These are phyloP conservation scores for Rhinocladiella similis DNA, from an alignment of 2,329 filamentous ascomycete species.

Conservation along the genomic window DNA sequence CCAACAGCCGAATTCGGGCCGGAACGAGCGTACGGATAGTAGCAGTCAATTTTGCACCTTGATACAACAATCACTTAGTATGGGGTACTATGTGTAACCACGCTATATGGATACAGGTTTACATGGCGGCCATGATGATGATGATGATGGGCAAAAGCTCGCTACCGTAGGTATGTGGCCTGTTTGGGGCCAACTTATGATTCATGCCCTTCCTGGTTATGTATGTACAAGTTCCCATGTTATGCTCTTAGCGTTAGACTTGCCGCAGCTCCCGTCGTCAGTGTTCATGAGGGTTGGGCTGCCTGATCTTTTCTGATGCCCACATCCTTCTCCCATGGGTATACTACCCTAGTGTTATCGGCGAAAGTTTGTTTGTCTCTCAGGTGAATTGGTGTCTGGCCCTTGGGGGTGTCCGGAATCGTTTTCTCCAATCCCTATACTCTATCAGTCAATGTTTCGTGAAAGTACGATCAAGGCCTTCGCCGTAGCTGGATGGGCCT, in stretches of 20 bases:
- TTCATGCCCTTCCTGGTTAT: too few species aligned
- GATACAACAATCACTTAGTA: too few species aligned
- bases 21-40: too few species aligned
- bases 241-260: not conserved
- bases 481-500: slow-evolving; percentile 34
- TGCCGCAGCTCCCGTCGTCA: not conserved
- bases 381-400: slow-evolving; percentile 72
- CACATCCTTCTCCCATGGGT: slow-evolving; percentile 29
- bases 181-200: too few species aligned
- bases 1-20: too few species aligned
- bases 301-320: slow-evolving; percentile 25
- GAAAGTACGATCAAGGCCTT: not conserved
- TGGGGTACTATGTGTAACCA: too few species aligned
- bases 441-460: not conserved
- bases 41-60: too few species aligned
- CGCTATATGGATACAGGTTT: too few species aligned
- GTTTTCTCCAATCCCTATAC: slow-evolving; percentile 75
- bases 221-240: slow-evolving; percentile 5
- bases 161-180: too few species aligned
- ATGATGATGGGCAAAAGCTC: too few species aligned
- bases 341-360: slow-evolving; percentile 26
- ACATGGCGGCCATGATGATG: too few species aligned
- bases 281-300: slow-evolving; percentile 8
- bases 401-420: slow-evolving; percentile 71
- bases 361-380: slow-evolving; percentile 55